Percentiles rank a stretch among this genome's conserved stretches.
These are phyloP conservation scores for Vigna unguiculata DNA, from an alignment of 306 rosid species.

Conservation along the genomic window DNA sequence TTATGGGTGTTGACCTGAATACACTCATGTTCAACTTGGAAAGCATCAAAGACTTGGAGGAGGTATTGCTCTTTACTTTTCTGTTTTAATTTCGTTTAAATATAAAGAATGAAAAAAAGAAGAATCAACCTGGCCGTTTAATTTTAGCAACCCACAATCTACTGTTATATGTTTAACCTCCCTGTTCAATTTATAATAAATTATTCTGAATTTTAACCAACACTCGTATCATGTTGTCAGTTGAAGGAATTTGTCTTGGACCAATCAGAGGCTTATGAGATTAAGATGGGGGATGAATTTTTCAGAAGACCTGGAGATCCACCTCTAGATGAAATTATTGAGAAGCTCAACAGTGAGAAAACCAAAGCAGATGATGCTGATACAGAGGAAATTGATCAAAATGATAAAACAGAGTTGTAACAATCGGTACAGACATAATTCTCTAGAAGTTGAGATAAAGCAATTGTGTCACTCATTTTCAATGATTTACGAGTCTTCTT, in stretches of 20 bases:
- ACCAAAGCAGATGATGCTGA: conserved; percentile 44
- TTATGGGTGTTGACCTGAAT: conserved; percentile 78
- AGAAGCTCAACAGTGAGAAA: conserved; percentile 58
- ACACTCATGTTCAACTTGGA: conserved; percentile 94
- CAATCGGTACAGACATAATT: conserved; percentile 1
- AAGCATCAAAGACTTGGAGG: conserved; percentile 69
- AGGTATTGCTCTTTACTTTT: conserved; percentile 55
- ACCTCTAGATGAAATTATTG: conserved; percentile 71
- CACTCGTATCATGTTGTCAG: conserved; percentile 49
- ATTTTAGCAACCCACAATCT: conserved; percentile 18
- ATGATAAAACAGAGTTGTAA: conserved; percentile 71
- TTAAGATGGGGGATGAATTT: conserved; percentile 80
- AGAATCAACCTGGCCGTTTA: not conserved
- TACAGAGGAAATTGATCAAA: conserved; percentile 41
- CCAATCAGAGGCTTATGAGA: conserved; percentile 86
- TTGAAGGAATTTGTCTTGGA: conserved; percentile 80
- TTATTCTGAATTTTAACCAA: not conserved
- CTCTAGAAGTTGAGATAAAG: conserved; percentile 34
- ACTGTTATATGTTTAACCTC: conserved; percentile 23
- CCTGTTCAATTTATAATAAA: not conserved
- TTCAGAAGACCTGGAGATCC: conserved; percentile 91
- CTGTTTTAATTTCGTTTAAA: not conserved
- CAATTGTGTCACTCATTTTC: not conserved
- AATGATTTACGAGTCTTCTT: not conserved
- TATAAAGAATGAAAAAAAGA: conserved; percentile 1